Evolutionary conservation across 441 rosid species (phyloP).

Genomic region (Brassica balearica): DNA sequence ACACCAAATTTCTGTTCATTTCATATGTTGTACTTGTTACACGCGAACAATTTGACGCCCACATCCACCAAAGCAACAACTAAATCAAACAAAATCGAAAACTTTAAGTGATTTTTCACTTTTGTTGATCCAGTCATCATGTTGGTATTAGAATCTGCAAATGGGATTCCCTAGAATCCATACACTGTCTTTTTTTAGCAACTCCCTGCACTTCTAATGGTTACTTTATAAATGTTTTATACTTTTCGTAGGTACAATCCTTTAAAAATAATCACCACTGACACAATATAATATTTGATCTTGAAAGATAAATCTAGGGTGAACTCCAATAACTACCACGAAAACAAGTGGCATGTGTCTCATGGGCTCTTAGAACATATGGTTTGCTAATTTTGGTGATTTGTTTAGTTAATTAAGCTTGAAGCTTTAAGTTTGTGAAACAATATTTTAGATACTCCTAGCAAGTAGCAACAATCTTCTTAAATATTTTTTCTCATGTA

Average conservation of each 20-base stretch:
- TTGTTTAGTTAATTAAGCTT: constrained; percentile 28
- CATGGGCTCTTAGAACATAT: constrained; percentile 35
- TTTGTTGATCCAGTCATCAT: not conserved
- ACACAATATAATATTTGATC: constrained; percentile 14
- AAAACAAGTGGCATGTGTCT: constrained; percentile 34
- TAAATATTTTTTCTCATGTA: not conserved
- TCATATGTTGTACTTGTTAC: not conserved
- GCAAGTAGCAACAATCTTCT: constrained; percentile 26
- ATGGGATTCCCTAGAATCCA: not conserved
- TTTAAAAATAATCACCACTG: constrained; percentile 5
- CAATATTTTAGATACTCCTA: constrained; percentile 33
- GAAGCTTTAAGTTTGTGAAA: constrained; percentile 16
- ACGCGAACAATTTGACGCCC: not conserved
- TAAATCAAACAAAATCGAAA: not conserved
- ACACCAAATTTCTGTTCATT: not conserved
- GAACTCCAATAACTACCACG: constrained; percentile 17
- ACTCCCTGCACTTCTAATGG: constrained; percentile 6
- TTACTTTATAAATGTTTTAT: not conserved
- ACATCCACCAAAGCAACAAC: not conserved
- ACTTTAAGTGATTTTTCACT: not conserved
- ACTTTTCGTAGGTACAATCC: not conserved
- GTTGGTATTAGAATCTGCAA: constrained; percentile 2
- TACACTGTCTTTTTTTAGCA: too few relatives aligned
- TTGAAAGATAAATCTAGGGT: constrained; percentile 9
- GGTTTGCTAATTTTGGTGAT: constrained; percentile 42